Base-by-base conservation (phyloP, 2,329 filamentous ascomycete species). In the Arthrobotrys conoides region DNA sequence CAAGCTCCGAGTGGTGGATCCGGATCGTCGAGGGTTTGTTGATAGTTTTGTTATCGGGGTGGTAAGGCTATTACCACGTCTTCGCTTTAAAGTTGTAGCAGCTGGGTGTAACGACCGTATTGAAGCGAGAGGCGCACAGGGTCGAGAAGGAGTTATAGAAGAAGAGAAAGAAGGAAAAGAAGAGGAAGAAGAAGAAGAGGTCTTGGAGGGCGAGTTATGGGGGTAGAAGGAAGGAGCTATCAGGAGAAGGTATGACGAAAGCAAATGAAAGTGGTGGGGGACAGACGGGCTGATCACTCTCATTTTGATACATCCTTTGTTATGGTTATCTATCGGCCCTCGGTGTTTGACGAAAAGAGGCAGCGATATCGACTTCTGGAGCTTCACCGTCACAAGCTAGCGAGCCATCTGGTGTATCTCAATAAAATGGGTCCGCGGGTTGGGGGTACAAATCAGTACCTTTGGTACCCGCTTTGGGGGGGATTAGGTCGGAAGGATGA, bases 271-370 rank as follows among this genome's bases (percentile, higher is more conserved):
- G 48, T 70, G 64, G 53, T 72, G 68, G 33, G 75, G 68, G 51
- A 72, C 68, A 57, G 61, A 46, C 75, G 53, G 48, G 68, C 75
- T 67, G 75, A 78, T 78, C 75, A 78, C 59, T 72, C 68, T 71
- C 75, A 78, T 78, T 68, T 67, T 78, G 75, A 61, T 72, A 67
- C 72, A 77, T 77, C 65, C 64, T 69, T 69, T 36, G n/a, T n/a
- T n/a, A n/a, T 51, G 24, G 41, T 36, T 44, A 61, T 61, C 36
- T 61, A 61, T 61, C 57, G 36, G 57, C 57, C 12, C 12, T 61
- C 53, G 53, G 53, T n/a, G 12, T 33, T n/a, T 61, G 57, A 16
- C 53, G 53, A 38, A 41, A 41, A 41, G 14, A 41, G 38, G 5
- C 16, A 33, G 24, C 30, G 53, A 59, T 59, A 59, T 20, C 53